A percentile compares a stretch with the other conserved stretches of the same genome.
Conservation (phyloP, 2,329 filamentous ascomycete genomes). For the Paracoccidioides brasiliensis region DNA sequence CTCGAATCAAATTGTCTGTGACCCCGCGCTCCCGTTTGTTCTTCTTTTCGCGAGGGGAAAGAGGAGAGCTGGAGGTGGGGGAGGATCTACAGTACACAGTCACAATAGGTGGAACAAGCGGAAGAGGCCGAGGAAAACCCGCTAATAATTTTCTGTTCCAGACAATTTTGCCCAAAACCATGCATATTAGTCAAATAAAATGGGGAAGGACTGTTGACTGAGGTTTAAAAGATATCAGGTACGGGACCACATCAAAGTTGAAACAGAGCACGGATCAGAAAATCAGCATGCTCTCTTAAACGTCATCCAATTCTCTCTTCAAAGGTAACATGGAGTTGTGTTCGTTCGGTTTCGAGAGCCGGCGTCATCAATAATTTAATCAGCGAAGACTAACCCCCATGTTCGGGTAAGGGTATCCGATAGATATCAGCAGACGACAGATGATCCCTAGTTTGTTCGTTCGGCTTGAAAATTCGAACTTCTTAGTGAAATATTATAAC, state of each 20-base stretch:
- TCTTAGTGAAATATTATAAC: background rate
- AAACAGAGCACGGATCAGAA: background rate
- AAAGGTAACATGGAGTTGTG: background rate
- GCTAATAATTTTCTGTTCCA: background rate
- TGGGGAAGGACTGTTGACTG: background rate
- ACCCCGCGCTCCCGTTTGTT: background rate
- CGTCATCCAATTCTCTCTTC: background rate
- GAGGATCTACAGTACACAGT: background rate
- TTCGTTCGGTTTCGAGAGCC: background rate
- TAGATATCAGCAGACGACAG: background rate
- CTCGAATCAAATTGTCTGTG: no score
- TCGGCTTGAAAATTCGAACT: background rate
- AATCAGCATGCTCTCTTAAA: background rate
- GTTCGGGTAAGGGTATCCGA: background rate
- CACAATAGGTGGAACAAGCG: background rate
- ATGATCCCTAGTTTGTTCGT: background rate
- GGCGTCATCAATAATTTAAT: background rate
- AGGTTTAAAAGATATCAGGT: background rate
- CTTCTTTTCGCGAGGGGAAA: background rate
- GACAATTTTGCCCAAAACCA: background rate
- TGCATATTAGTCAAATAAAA: background rate
- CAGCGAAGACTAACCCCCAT: background rate
- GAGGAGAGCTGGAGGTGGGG: background rate
- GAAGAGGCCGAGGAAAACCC: background rate
- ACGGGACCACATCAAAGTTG: background rate